Evolutionary conservation across 1,284 basidiomycete species (phyloP), one percentile per base, ranked within the genome.

Genomic region (Tilletiaria anomala): DNA sequence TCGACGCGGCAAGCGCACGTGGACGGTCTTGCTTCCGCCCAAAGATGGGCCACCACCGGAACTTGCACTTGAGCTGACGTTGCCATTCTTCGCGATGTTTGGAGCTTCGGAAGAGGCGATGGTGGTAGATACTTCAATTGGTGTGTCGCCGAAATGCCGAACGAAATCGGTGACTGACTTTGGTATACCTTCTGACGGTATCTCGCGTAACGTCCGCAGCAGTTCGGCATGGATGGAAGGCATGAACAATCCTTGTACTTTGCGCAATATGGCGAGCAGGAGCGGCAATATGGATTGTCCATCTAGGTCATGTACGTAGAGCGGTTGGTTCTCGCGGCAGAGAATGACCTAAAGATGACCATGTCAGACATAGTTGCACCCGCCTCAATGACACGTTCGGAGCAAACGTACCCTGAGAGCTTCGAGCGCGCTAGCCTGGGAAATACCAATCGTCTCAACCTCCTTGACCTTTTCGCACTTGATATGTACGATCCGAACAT

Each of bases 291-390:
- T 54, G 14, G 58, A 54, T 23, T 59, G 54, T 15, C 60, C 62
- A 35, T 65, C 62, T n/a, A 65, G 45, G 40, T 58, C 61, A 39
- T 65, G 62, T 2, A 65, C 40, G 37, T 65, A 65, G 29, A 63
- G 47, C 1, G 62, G 62, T 32, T 58, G 43, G n/a, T 56, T 54
- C 32, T 51, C 50, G 15, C 47, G 41, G 29, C 63, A 54, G 18
- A 61, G 51, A 32, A 64, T 34, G 10, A 55, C 45, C n/a, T n/a
- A n/a, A n/a, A n/a, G n/a, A n/a, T 29, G 10, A n/a, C 26, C 8
- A 29, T 8, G 26, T n/a, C 26, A 29, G 26, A 8, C 8, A 8
- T n/a, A 29, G n/a, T 8, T 29, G 10, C 26, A n/a, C n/a, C 26
- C n/a, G 26, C 8, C 26, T 29, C 26, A 29, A n/a, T n/a, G 26